phyloP scores from a whole-genome alignment of 495 filamentous ascomycete genomes.

The Aeminium ludgeri region DNA sequence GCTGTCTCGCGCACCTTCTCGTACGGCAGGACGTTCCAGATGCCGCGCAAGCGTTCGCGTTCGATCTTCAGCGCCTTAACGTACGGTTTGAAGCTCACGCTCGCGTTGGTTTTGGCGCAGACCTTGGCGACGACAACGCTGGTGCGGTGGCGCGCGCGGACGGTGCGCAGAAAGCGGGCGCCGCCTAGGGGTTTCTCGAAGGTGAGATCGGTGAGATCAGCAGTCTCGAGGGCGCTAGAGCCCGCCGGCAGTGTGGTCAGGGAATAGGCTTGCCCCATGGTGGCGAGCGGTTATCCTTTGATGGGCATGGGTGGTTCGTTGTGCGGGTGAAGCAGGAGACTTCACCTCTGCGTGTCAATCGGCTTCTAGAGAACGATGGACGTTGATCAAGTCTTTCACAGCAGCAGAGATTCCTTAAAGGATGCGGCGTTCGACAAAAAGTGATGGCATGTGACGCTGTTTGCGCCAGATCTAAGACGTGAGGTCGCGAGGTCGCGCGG shows the following conservation, averaged over 20 bases:
- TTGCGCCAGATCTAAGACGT: too few relatives aligned
- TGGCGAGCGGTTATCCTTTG: conserved; percentile 9
- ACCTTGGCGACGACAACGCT: conserved; percentile 87
- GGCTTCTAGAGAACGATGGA: too few relatives aligned
- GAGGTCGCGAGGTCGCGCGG: too few relatives aligned
- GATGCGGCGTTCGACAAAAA: too few relatives aligned
- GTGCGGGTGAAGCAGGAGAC: too few relatives aligned
- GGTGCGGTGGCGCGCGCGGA: conserved; percentile 74
- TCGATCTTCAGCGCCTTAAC: conserved; percentile 64
- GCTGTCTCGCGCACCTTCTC: conserved; percentile 79
- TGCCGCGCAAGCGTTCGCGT: conserved; percentile 56
- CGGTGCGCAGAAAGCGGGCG: conserved; percentile 94
- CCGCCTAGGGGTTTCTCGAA: conserved; percentile 89
- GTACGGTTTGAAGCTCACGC: conserved; percentile 61
- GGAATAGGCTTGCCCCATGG: conserved; percentile 95
- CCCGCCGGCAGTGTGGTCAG: conserved; percentile 76
- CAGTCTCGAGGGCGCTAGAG: conserved; percentile 80
- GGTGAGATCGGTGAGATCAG: conserved; percentile 70
- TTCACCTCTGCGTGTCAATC: neutral
- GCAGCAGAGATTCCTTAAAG: too few relatives aligned
- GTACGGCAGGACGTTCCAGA: conserved; percentile 84
- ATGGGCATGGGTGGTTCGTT: too few relatives aligned
- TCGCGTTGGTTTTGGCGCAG: conserved; percentile 72
- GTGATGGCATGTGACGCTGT: too few relatives aligned
- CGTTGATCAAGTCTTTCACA: too few relatives aligned